phyloP scores from a whole-genome alignment of 805 yeast genomes.

The Sugiyamaella floridensis region DNA sequence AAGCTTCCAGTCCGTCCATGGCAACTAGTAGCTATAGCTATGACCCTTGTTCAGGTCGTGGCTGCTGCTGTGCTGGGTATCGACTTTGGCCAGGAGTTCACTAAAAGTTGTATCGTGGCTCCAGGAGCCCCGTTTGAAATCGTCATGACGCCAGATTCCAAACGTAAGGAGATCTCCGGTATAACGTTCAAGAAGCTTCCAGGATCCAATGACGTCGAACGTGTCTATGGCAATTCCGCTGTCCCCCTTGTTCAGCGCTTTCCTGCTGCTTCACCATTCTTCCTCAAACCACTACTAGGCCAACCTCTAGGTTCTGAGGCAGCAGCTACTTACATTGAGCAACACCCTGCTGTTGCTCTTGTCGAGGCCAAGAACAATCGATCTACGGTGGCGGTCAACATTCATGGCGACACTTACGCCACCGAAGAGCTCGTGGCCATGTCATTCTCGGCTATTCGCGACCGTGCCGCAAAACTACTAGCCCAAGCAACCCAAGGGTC shows the following conservation, averaged over 20 bases:
- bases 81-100: constrained; percentile 81
- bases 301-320: constrained; percentile 34
- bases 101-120: constrained; percentile 83
- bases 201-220: constrained; percentile 34
- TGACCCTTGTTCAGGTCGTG: constrained; percentile 10
- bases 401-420: constrained; percentile 44
- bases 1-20: background rate
- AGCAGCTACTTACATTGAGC: constrained; percentile 41
- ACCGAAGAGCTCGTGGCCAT: constrained; percentile 82
- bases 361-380: constrained; percentile 40
- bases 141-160: constrained; percentile 82
- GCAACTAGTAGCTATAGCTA: background rate
- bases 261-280: constrained; percentile 62
- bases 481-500: constrained; percentile 28
- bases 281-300: constrained; percentile 69
- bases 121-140: constrained; percentile 87
- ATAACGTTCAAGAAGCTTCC: constrained; percentile 45
- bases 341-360: constrained; percentile 42
- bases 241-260: constrained; percentile 61
- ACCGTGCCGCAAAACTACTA: constrained; percentile 58
- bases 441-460: constrained; percentile 60
- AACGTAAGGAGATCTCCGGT: constrained; percentile 82
- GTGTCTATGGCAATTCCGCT: constrained; percentile 75
- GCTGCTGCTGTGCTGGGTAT: constrained; percentile 68
- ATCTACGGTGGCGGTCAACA: constrained; percentile 48